Percentiles rank a stretch among this genome's conserved stretches.
Conservation (phyloP, 2,329 filamentous ascomycete species). For the Xylaria hypoxylon region DNA sequence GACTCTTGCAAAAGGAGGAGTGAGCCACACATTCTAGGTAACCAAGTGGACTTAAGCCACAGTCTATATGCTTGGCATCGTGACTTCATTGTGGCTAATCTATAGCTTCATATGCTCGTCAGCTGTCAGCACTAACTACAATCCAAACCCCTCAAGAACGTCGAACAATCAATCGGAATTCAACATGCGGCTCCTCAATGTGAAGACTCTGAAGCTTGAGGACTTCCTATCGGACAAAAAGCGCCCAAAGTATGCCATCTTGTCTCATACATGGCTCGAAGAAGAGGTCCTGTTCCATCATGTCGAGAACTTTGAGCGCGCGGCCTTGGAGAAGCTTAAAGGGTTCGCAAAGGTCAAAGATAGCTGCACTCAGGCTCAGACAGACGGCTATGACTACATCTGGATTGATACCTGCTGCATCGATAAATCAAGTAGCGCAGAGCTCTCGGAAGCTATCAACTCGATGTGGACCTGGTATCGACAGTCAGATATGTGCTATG, state of each 20-base stretch:
- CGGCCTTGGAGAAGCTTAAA: conserved; percentile 20
- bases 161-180: too few species aligned
- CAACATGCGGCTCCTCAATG: conserved; percentile 24
- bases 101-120: too few species aligned
- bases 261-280: conserved; percentile 32
- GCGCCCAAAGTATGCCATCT: conserved; percentile 25
- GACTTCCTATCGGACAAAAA: conserved; percentile 2
- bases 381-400: conserved; percentile 16
- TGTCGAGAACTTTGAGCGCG: conserved; percentile 1
- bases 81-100: too few species aligned
- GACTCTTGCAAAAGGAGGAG: too few species aligned
- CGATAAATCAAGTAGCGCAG: conserved; percentile 26
- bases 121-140: too few species aligned
- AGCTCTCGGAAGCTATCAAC: background rate
- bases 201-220: conserved; percentile 19
- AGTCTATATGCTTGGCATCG: too few species aligned
- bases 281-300: conserved; percentile 25
- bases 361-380: conserved; percentile 1
- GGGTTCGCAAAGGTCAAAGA: conserved; percentile 8
- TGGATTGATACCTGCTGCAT: conserved; percentile 36
- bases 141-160: too few species aligned
- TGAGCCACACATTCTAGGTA: too few species aligned
- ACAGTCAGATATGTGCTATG: conserved; percentile 24
- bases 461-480: conserved; percentile 28
- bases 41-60: background rate